Evolutionary conservation across 2,329 filamentous ascomycete species (phyloP).

Genomic region (Fusarium setosum): DNA sequence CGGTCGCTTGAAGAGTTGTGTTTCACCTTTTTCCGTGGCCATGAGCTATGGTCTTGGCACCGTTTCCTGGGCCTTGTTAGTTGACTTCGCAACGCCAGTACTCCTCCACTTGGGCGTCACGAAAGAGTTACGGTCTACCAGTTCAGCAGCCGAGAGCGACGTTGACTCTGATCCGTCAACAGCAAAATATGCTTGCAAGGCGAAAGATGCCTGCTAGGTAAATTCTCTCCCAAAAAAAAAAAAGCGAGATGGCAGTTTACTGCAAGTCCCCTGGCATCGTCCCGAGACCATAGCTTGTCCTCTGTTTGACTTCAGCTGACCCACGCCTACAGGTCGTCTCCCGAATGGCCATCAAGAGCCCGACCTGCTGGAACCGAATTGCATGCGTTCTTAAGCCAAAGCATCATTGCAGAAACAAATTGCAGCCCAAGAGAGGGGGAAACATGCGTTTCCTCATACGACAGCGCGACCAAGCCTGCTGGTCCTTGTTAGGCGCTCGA

Average conservation of each 20-base stretch:
- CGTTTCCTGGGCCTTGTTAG: not conserved
- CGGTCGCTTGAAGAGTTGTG: slow-evolving; percentile 5
- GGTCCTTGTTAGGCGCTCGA: slow-evolving; percentile 17
- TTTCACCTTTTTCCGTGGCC: slow-evolving; percentile 20
- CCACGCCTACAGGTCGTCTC: slow-evolving; percentile 10
- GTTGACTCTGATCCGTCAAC: not conserved
- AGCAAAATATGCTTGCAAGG: too few species aligned
- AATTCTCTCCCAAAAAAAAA: too few species aligned
- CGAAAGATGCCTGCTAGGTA: not conserved
- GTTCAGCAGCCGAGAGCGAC: slow-evolving; percentile 16
- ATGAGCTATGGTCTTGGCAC: slow-evolving; percentile 1
- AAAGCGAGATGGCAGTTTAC: not conserved
- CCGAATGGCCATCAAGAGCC: slow-evolving; percentile 18
- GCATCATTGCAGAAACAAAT: slow-evolving; percentile 7
- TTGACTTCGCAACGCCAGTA: not conserved
- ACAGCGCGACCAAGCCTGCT: slow-evolving; percentile 15
- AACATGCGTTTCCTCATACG: slow-evolving; percentile 38
- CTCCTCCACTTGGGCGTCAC: not conserved
- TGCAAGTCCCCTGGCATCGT: slow-evolving; percentile 8
- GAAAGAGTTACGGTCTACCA: slow-evolving; percentile 1
- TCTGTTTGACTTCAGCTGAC: slow-evolving; percentile 10
- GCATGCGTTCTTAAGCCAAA: not conserved
- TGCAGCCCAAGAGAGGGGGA: slow-evolving; percentile 5
- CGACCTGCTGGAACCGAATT: slow-evolving; percentile 26
- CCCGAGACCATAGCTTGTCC: not conserved